Percentiles rank a stretch among this genome's conserved stretches.
Evolutionary conservation across 2,329 filamentous ascomycete genomes (phyloP).

Genomic region (Byssochlamys sp.): DNA sequence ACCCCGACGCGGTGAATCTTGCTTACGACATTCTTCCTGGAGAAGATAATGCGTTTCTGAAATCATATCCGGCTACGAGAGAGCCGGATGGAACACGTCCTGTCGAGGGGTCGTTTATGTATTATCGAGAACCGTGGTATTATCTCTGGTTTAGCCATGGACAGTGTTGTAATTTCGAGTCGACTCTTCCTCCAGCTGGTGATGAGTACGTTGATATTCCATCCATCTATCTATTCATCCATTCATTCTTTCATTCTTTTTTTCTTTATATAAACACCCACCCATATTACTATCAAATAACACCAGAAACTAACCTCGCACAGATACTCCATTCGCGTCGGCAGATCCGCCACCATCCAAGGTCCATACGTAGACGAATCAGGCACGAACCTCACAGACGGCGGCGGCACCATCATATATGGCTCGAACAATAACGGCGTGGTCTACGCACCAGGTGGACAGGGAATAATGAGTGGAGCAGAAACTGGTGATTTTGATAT

Average conservation of each 20-base stretch:
- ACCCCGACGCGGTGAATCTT: slow-evolving; percentile 19
- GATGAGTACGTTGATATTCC: slow-evolving; percentile 17
- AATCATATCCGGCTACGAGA: background rate
- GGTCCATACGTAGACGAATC: slow-evolving; percentile 28
- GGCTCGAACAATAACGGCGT: slow-evolving; percentile 23
- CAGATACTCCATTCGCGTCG: slow-evolving; percentile 28
- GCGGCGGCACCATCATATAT: slow-evolving; percentile 28
- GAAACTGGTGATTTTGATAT: slow-evolving; percentile 19
- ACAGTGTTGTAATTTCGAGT: slow-evolving; percentile 24
- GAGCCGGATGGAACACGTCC: slow-evolving; percentile 7
- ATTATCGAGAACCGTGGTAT: slow-evolving; percentile 25
- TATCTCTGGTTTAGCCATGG: slow-evolving; percentile 33
- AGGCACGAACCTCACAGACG: slow-evolving; percentile 17
- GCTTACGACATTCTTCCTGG: slow-evolving; percentile 8
- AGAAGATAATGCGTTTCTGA: background rate
- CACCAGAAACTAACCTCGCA: background rate
- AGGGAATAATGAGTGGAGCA: slow-evolving; percentile 21
- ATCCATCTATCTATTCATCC: no score
- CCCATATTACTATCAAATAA: background rate
- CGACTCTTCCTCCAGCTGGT: slow-evolving; percentile 17
- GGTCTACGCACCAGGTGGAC: slow-evolving; percentile 31
- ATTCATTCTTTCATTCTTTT: background rate
- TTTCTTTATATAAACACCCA: background rate
- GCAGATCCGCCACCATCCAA: slow-evolving; percentile 20
- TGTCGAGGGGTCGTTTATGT: slow-evolving; percentile 29